phyloP scores from a whole-genome alignment of 106 monocot genomes.

The Allium sativum region DNA sequence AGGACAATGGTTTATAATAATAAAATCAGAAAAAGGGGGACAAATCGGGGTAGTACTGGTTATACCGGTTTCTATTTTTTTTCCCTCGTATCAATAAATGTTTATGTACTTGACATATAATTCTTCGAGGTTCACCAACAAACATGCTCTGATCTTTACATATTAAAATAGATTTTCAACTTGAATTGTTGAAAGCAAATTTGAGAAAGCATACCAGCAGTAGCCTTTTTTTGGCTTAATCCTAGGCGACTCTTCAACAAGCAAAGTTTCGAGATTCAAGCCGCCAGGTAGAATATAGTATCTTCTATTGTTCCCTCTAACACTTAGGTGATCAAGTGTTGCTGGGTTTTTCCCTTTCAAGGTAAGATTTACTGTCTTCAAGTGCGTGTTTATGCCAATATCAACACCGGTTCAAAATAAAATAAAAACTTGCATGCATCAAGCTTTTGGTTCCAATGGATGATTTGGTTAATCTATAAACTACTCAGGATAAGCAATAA shows the following conservation, averaged over 20 bases:
- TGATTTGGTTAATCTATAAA: no score
- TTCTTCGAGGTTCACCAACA: no score
- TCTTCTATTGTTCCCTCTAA: slow-evolving; percentile 84
- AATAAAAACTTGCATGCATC: no score
- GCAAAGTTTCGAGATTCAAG: slow-evolving; percentile 84
- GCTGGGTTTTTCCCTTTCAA: slow-evolving; percentile 87
- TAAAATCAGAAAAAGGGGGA: no score
- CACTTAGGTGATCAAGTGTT: slow-evolving; percentile 81
- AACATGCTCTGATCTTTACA: no score
- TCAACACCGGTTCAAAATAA: neutral
- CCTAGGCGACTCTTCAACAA: slow-evolving; percentile 89
- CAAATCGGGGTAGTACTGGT: no score
- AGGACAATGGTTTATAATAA: no score
- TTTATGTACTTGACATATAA: no score
- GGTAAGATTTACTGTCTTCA: slow-evolving; percentile 91
- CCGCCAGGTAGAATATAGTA: slow-evolving; percentile 93
- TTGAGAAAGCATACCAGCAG: slow-evolving; percentile 79
- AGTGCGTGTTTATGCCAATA: slow-evolving; percentile 87
- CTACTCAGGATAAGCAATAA: no score
- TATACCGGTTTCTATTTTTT: no score
- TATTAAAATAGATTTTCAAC: slow-evolving; percentile 16
- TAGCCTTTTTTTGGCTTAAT: slow-evolving; percentile 90
- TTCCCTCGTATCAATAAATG: no score
- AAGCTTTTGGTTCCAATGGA: no score
- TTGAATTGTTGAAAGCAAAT: slow-evolving; percentile 78